Conservation (phyloP, 2,329 filamentous ascomycete genomes). For the Fusarium fracticaudum region DNA sequence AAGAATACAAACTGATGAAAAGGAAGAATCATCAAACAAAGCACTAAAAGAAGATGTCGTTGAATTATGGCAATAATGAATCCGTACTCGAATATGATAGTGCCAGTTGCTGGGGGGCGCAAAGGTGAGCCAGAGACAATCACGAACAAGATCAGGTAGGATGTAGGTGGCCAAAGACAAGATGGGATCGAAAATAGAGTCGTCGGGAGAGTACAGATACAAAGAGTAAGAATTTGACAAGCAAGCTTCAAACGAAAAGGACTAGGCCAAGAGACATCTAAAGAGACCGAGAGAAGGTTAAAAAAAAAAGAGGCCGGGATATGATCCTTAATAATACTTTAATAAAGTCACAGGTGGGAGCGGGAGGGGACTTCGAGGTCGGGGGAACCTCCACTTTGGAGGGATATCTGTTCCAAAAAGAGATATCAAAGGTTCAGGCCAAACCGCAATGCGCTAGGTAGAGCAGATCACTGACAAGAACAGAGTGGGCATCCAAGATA, state of each 20-base stretch:
- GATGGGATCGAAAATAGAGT: conserved; percentile 21
- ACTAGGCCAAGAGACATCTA: conserved; percentile 3
- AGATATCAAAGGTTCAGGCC: conserved; percentile 13
- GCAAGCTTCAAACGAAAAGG: background rate
- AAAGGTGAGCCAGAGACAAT: conserved; percentile 32
- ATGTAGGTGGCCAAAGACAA: background rate
- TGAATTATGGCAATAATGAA: background rate
- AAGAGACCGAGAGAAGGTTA: background rate
- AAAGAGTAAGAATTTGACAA: background rate
- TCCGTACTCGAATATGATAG: conserved; percentile 14
- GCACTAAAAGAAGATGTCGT: background rate
- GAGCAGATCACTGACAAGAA: conserved; percentile 25
- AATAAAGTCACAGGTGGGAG: conserved; percentile 12
- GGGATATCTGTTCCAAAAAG: conserved; percentile 35
- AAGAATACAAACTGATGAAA: background rate
- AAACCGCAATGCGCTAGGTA: conserved; percentile 13
- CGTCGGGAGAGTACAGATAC: conserved; percentile 7
- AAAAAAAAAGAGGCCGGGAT: conserved; percentile 21
- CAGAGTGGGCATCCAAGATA: background rate
- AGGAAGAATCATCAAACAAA: background rate
- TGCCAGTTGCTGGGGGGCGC: conserved; percentile 20
- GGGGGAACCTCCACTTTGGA: conserved; percentile 25
- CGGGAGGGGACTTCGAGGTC: conserved; percentile 4
- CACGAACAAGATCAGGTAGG: conserved; percentile 14
- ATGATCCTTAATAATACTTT: conserved; percentile 34